Evolutionary conservation across 768 basidiomycete genomes (phyloP), one percentile per base, ranked within the genome.

Genomic region (Boletus pseudopeckii): DNA sequence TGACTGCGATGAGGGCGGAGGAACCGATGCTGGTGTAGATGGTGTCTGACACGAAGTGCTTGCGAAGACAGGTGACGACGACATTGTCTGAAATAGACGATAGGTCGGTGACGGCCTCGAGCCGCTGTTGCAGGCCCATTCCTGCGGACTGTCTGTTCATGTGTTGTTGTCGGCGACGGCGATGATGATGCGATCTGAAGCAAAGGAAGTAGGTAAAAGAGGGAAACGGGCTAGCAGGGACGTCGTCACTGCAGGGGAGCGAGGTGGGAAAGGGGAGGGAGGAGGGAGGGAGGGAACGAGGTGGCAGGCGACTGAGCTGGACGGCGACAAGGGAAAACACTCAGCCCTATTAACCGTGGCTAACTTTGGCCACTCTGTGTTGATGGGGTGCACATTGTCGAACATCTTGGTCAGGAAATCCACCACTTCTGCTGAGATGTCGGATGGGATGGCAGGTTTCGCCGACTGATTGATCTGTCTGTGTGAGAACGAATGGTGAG

Each of bases 61-160:
- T 91, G 32, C 92, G 85, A 56, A 95, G 80, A 62, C 88, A 88
- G 56, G 88, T 80, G 54, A 91, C 88, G 68, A 94, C 83, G 68
- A 85, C 78, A 69, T 94, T 92, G 76, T 94, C 92, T 13, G 87
- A 85, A 57, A 89, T 69, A 33, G 84, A 72, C 3, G 84, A 75
- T 51, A 92, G 79, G 81, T 92, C 87, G 15, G 75, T 77, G 55
- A 83, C 78, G 54, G 78, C 80, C 76, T 89, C 90, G 60, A 91
- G 81, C 67, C 82, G 84, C 67, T 85, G 84, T 66, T 86, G 85
- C 52, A 73, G 74, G 60, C 71, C 64, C 70, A 77, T 70, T 55
- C 61, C 62, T 1, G 77, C 73, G 48, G 78, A 75, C 71, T 75
- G 78, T 67, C 77, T 72, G 55, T 74, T 79, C 69, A 72, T 70